Evolutionary conservation across 2,329 filamentous ascomycete genomes (phyloP).

Genomic region (Cladosporium sp.): DNA sequence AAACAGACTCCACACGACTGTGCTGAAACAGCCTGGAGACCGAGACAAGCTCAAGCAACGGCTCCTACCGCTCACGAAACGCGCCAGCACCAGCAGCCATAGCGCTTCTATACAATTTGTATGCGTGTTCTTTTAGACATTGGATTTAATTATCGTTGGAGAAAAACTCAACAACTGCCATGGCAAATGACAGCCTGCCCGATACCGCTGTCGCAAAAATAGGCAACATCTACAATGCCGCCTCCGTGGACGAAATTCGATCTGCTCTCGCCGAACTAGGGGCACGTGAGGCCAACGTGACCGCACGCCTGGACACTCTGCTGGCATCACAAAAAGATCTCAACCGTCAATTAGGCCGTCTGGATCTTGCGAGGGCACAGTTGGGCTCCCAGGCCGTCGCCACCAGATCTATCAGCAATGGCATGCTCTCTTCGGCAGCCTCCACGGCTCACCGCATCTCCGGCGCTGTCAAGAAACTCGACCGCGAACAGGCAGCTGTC

Average conservation of each 20-base stretch:
- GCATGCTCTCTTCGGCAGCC: slow-evolving; percentile 83
- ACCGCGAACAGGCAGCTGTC: slow-evolving; percentile 85
- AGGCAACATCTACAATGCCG: slow-evolving; percentile 48
- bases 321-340: slow-evolving; percentile 81
- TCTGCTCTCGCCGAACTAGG: slow-evolving; percentile 71
- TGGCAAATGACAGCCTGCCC: slow-evolving; percentile 5
- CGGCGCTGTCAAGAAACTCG: slow-evolving; percentile 77
- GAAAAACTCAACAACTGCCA: background rate
- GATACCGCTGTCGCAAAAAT: background rate
- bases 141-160: too few relatives aligned
- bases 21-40: slow-evolving; percentile 11
- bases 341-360: slow-evolving; percentile 75
- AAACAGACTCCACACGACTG: slow-evolving; percentile 9
- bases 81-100: background rate
- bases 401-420: slow-evolving; percentile 77
- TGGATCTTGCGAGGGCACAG: slow-evolving; percentile 84
- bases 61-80: background rate
- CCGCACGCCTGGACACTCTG: slow-evolving; percentile 67
- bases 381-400: slow-evolving; percentile 82
- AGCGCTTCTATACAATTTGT: background rate
- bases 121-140: background rate
- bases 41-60: background rate
- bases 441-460: slow-evolving; percentile 82
- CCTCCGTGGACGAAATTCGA: slow-evolving; percentile 73
- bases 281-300: slow-evolving; percentile 68